Conservation (phyloP, 2,329 filamentous ascomycete species). For the Lachnellula subtilissima region DNA sequence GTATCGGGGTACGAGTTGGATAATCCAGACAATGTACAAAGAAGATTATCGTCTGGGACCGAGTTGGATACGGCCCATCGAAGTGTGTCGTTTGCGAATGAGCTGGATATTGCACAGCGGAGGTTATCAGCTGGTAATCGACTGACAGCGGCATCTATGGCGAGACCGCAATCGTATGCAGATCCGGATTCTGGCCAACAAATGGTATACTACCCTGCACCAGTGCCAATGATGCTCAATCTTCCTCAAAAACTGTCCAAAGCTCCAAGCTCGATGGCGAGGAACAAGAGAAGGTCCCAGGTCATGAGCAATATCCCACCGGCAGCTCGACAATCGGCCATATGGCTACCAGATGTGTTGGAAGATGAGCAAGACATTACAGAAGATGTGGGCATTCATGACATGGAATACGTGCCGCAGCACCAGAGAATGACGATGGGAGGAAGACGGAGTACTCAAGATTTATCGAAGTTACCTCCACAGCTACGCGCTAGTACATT, state of each 20-base stretch:
- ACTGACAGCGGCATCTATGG: slow-evolving; percentile 18
- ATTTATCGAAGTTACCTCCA: slow-evolving; percentile 61
- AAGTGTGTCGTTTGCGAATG: slow-evolving; percentile 2
- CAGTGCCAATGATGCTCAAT: slow-evolving; percentile 89
- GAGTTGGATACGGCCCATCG: slow-evolving; percentile 5
- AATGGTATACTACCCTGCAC: slow-evolving; percentile 94
- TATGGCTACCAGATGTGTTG: slow-evolving; percentile 32
- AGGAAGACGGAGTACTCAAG: slow-evolving; percentile 28
- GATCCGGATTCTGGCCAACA: slow-evolving; percentile 63
- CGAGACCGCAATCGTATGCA: slow-evolving; percentile 52
- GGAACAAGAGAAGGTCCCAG: slow-evolving; percentile 69
- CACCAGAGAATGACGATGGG: slow-evolving; percentile 31
- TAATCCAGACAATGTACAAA: neutral
- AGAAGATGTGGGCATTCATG: slow-evolving; percentile 22
- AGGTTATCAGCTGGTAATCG: slow-evolving; percentile 15
- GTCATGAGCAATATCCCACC: slow-evolving; percentile 59
- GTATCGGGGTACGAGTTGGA: slow-evolving; percentile 11
- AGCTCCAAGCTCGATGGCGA: slow-evolving; percentile 56
- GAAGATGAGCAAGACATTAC: slow-evolving; percentile 20
- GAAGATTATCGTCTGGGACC: slow-evolving; percentile 12
- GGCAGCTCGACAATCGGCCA: slow-evolving; percentile 36
- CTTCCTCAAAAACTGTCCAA: slow-evolving; percentile 83
- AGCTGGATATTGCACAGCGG: slow-evolving; percentile 10
- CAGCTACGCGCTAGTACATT: slow-evolving; percentile 87
- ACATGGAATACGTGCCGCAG: slow-evolving; percentile 30